Evolutionary conservation across 1,284 basidiomycete genomes (phyloP).

Genomic region (Ceratobasidium sp.): DNA sequence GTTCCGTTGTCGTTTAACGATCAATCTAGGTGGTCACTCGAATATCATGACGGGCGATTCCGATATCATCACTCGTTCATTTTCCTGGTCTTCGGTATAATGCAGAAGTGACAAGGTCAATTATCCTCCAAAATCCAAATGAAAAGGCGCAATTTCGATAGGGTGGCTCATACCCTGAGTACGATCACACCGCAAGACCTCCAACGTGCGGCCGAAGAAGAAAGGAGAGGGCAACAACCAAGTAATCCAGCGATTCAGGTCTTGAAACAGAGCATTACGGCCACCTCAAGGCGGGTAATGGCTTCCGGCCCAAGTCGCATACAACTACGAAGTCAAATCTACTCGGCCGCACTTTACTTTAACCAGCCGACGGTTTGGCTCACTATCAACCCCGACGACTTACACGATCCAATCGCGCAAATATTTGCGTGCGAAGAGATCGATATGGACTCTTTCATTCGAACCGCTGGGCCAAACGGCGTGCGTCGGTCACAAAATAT

Average conservation of each 20-base stretch:
- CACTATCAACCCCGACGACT: constrained; percentile 55
- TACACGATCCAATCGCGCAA: constrained; percentile 58
- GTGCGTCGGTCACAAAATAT: constrained; percentile 55
- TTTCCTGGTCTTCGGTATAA: constrained; percentile 58
- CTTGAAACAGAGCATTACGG: constrained; percentile 43
- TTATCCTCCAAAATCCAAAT: constrained; percentile 48
- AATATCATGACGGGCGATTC: constrained; percentile 58
- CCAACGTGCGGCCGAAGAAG: constrained; percentile 46
- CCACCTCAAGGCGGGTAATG: constrained; percentile 47
- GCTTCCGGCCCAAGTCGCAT: constrained; percentile 50
- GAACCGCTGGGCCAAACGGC: constrained; percentile 53
- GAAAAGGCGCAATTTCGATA: constrained; percentile 39
- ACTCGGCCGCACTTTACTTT: constrained; percentile 46
- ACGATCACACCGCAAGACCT: constrained; percentile 43
- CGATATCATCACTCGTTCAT: constrained; percentile 55
- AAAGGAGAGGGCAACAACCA: constrained; percentile 15
- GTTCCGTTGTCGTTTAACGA: constrained; percentile 53
- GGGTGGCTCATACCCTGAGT: neutral
- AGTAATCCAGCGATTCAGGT: constrained; percentile 33
- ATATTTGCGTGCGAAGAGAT: constrained; percentile 60
- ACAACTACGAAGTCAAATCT: constrained; percentile 54
- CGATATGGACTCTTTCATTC: constrained; percentile 57
- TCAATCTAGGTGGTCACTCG: constrained; percentile 59
- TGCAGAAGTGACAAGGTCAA: constrained; percentile 50
- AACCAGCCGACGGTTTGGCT: constrained; percentile 52